Evolutionary conservation across 495 filamentous ascomycete species (phyloP).

Genomic region (Emericellopsis terricola): DNA sequence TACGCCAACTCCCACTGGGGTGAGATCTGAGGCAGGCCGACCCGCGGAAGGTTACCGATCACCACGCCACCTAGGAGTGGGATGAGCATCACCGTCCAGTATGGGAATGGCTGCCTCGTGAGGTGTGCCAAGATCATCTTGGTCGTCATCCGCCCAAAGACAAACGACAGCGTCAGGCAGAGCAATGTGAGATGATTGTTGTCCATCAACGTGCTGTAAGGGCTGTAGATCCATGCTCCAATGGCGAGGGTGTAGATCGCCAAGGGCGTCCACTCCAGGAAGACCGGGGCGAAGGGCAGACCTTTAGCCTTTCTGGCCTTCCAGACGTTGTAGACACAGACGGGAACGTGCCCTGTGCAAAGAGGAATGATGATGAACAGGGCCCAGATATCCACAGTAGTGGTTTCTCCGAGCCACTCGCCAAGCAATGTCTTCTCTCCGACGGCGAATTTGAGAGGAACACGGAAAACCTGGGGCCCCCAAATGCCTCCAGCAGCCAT

Average conservation of each 20-base stretch:
- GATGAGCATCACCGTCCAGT: conserved; percentile 81
- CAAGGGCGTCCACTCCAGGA: conserved; percentile 93
- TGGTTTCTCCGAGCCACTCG: conserved; percentile 41
- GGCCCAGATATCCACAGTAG: conserved; percentile 77
- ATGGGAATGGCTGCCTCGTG: conserved; percentile 83
- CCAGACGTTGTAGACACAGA: conserved; percentile 64
- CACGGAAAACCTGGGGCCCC: conserved; percentile 75
- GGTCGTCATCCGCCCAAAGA: conserved; percentile 98
- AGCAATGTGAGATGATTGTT: conserved; percentile 84
- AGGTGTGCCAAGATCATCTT: conserved; percentile 97
- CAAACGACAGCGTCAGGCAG: conserved; percentile 84
- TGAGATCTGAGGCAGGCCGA: conserved; percentile 48
- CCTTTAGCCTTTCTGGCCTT: conserved; percentile 51
- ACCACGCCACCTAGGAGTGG: conserved; percentile 74
- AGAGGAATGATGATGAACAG: conserved; percentile 53
- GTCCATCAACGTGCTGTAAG: conserved; percentile 57
- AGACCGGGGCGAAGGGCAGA: conserved; percentile 65
- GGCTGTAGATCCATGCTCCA: conserved; percentile 72
- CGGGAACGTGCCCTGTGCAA: conserved; percentile 65
- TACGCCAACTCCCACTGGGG: conserved; percentile 57
- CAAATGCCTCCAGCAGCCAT: conserved; percentile 79
- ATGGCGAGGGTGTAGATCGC: conserved; percentile 54
- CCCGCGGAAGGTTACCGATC: conserved; percentile 59
- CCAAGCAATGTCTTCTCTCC: conserved; percentile 32
- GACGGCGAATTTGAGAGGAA: conserved; percentile 46